A percentile compares a stretch with the other conserved stretches of the same genome.
Evolutionary conservation across 2,329 filamentous ascomycete genomes (phyloP).

Genomic region (Xylaria arbuscula): DNA sequence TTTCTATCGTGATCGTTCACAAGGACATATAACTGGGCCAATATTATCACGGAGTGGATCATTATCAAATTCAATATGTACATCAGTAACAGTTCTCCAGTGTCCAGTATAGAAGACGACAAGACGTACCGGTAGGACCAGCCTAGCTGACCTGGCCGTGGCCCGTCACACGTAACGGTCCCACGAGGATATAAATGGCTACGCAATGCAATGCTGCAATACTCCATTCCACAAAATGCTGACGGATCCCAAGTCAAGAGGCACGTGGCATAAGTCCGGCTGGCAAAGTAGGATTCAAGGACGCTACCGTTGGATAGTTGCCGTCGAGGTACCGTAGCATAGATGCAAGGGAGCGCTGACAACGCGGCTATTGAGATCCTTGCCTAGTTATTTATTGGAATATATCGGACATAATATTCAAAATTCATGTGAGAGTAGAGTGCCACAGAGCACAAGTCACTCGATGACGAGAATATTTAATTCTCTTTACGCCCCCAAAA

Average conservation of each 20-base stretch:
- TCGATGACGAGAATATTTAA: neutral
- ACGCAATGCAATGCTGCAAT: constrained; percentile 1
- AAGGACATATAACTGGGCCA: too few species aligned
- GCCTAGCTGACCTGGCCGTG: constrained; percentile 2
- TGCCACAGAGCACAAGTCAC: neutral
- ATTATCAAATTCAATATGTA: neutral
- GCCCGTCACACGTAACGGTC: constrained; percentile 2
- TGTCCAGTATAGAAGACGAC: neutral
- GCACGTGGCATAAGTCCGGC: constrained; percentile 3
- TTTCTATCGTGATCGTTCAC: neutral
- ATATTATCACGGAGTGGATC: neutral
- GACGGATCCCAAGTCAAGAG: neutral
- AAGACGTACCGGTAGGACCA: neutral
- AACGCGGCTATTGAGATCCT: constrained; percentile 1
- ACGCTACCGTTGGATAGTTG: neutral
- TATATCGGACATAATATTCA: neutral
- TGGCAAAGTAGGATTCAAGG: neutral
- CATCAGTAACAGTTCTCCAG: neutral
- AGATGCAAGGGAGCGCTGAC: neutral
- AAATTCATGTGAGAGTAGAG: neutral
- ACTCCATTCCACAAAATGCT: constrained; percentile 3
- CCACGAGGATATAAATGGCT: constrained; percentile 26
- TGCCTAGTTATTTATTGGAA: neutral
- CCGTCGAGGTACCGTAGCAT: constrained; percentile 6
- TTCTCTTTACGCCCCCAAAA: constrained; percentile 9